Evolutionary conservation across 2,329 filamentous ascomycete species (phyloP).

Genomic region (Graphilbum sp.): DNA sequence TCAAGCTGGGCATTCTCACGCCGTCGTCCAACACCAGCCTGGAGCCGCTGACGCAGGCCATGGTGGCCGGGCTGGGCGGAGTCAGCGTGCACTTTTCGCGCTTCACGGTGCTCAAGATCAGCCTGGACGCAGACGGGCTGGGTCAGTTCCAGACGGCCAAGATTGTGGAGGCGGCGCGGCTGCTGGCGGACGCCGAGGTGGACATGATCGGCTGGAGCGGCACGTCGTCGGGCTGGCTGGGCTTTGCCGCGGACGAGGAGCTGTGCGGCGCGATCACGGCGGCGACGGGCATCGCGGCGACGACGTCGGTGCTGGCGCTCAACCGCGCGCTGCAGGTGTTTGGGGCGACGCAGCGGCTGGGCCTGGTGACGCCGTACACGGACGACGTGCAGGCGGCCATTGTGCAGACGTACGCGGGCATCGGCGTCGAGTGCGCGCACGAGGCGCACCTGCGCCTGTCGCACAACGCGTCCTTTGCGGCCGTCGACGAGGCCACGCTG

Average conservation of each 20-base stretch:
- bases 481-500: slow-evolving; percentile 13
- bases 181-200: slow-evolving; percentile 20
- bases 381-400: slow-evolving; percentile 22
- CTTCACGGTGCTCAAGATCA: slow-evolving; percentile 22
- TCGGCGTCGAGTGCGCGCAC: slow-evolving; percentile 17
- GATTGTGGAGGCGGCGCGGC: slow-evolving; percentile 17
- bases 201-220: slow-evolving; percentile 23
- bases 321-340: slow-evolving; percentile 9
- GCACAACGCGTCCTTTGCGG: slow-evolving; percentile 22
- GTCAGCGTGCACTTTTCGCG: slow-evolving; percentile 26
- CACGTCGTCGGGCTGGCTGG: slow-evolving; percentile 21
- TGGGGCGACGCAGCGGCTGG: slow-evolving; percentile 13
- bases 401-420: slow-evolving; percentile 16
- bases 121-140: slow-evolving; percentile 14
- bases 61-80: slow-evolving; percentile 15
- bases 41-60: slow-evolving; percentile 22
- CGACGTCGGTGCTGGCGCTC: slow-evolving; percentile 23
- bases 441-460: slow-evolving; percentile 10
- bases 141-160: slow-evolving; percentile 15
- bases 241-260: slow-evolving; percentile 22
- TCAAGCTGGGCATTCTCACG: slow-evolving; percentile 22
- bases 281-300: slow-evolving; percentile 20
- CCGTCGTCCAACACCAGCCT: slow-evolving; percentile 27
- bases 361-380: slow-evolving; percentile 24
- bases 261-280: slow-evolving; percentile 21